Base-by-base conservation (phyloP, 495 filamentous ascomycete species). In the Neurospora cerealis region DNA sequence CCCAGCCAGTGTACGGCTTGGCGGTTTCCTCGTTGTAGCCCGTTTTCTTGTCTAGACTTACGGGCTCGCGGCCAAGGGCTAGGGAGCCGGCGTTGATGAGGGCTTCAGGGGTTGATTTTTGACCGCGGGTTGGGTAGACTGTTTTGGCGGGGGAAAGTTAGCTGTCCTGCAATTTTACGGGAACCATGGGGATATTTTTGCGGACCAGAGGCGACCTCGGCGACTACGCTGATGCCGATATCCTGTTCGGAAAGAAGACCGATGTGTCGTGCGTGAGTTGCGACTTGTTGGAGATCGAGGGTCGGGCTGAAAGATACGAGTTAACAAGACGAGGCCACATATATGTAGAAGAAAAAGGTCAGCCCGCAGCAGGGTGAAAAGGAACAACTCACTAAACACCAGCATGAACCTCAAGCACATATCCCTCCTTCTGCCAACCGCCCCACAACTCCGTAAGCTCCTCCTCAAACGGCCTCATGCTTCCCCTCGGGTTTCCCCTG, bases 241-340 rank as follows among this genome's bases (percentile, higher is more conserved):
- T 91, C 88, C 3, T 82, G 75, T 41, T 85, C 83, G 0, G 83
- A 82, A 5, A 88, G 78, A 4, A 80, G 76, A 0, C 79, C 71
- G 13, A 76, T 42, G 71, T 82, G 77, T 15, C 83, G 76, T 4
- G 90, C 89, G 78, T 91, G 89, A 5, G 93, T 93, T 1, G 92
- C 90, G 1, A 96, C 81, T 74, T 96, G 94, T 80, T 97, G 94
- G 76, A 96, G 82, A 79, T 96, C 94, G 2, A 96, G 86, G 9
- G 92, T 84, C 1, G 92, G 88, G 79, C 79, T 80, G 69, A 9
- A 19, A 13, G 6, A 36, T 17, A 8, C 1, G 1, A 32, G n/a
- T 44, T 36, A 28, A 42, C 38, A 36, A 42, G 21, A 17, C 36
- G 24, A 92, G 93, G 91, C 89, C 17, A 91, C 90, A 0, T 11